Conservation (phyloP, 176 grass and related monocot genomes). For the Carex scoparia region DNA sequence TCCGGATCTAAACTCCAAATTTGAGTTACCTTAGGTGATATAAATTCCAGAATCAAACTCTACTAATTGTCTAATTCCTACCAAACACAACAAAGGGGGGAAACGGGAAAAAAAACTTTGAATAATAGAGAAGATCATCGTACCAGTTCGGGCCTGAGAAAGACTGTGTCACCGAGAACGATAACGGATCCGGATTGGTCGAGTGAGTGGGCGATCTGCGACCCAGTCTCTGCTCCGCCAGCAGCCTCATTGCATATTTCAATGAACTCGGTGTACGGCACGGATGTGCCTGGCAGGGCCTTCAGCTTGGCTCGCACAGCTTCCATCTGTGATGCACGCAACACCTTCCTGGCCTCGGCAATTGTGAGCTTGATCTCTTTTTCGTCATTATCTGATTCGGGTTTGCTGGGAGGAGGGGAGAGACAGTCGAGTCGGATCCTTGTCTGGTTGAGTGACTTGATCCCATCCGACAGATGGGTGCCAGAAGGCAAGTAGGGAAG, state of each 20-base stretch:
- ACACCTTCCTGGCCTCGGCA: slow-evolving; percentile 72
- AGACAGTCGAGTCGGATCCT: slow-evolving; percentile 78
- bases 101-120: not conserved
- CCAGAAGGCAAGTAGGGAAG: slow-evolving; percentile 13
- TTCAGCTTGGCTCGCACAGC: slow-evolving; percentile 52
- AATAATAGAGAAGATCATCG: slow-evolving; percentile 20
- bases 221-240: slow-evolving; percentile 29
- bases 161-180: slow-evolving; percentile 70
- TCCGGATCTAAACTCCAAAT: too few species aligned
- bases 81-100: slow-evolving; percentile 24
- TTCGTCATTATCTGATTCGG: not conserved
- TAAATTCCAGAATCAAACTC: slow-evolving; percentile 31
- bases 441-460: slow-evolving; percentile 49
- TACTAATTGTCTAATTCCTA: slow-evolving; percentile 16
- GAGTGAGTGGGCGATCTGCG: slow-evolving; percentile 68
- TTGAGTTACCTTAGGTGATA: too few species aligned
- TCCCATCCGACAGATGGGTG: slow-evolving; percentile 61
- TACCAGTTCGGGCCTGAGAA: slow-evolving; percentile 93
- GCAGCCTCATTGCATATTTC: slow-evolving; percentile 63
- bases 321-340: slow-evolving; percentile 61
- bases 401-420: slow-evolving; percentile 39
- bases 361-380: slow-evolving; percentile 41
- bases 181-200: slow-evolving; percentile 86
- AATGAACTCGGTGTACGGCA: slow-evolving; percentile 58
- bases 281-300: slow-evolving; percentile 37